Base-by-base conservation (phyloP, 208 protist genomes). In the Acanthamoeba lenticulata region DNA sequence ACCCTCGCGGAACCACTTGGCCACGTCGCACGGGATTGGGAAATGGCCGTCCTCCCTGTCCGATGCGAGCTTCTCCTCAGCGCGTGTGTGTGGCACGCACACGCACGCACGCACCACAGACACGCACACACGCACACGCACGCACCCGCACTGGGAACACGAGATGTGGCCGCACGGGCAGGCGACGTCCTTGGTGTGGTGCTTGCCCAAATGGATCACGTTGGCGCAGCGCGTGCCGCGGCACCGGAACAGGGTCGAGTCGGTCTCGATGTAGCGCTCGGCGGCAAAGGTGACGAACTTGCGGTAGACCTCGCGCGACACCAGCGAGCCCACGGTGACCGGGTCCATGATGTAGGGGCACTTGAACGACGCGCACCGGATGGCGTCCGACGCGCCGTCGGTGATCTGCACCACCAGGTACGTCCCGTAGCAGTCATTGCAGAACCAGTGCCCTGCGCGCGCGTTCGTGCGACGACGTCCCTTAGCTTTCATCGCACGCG, bases 231-330 rank as follows among this genome's bases (percentile, higher is more conserved):
- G 19, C 38, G 21, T 17, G 38, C 74, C 74, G 3, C 42, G 74
- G 45, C 74, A 86, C 34, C 74, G 45, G 74, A 55, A 45, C 40
- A 86, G 45, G 45, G 27, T 86, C 19, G 0, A 17, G 74, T 86
- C 74, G 29, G 38, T 52, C 42, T 45, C 45, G 74, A 86, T 55
- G 74, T 57, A 45, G 45, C n/a, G 38, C 42, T 45, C 17, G 74
- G 45, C 74, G n/a, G 74, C 74, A 29, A 86, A 86, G 38, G 74
- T 86, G 42, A 86, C 74, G 19, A 57, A 86, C 74, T 86, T 86
- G 74, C 38, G 42, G 45, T 57, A 86, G 42, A 52, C 52, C 45
- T 86, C 74, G 24, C 74, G 38, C n/a, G 74, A 86, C 13, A 86
- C 45, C 38, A 86, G 74, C 38, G 74, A 86, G 9, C 29, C 74